These are phyloP conservation scores for Novymonas esmeraldas DNA, from an alignment of 208 protist species.

Conservation along the genomic window DNA sequence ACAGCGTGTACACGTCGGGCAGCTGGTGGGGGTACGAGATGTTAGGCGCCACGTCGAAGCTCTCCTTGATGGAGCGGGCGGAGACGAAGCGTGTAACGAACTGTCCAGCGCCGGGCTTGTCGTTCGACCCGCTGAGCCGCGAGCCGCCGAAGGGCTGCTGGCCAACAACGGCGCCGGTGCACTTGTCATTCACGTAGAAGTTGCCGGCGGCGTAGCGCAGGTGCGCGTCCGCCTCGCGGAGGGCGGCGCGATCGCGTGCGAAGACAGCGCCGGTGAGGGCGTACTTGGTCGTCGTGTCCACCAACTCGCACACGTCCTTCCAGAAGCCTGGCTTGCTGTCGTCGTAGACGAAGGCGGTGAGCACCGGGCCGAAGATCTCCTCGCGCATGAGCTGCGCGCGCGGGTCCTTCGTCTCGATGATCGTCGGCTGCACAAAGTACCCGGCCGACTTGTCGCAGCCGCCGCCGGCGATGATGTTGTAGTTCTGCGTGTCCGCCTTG, in stretches of 20 bases:
- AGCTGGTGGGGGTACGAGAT: constrained; percentile 94
- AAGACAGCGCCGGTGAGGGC: constrained; percentile 95
- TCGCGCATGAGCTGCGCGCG: constrained; percentile 90
- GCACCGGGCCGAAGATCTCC: constrained; percentile 98
- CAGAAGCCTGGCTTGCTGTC: constrained; percentile 86
- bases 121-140: constrained; percentile 95
- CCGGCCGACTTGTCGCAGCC: constrained; percentile 76
- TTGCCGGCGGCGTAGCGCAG: constrained; percentile 94
- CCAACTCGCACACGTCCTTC: constrained; percentile 82
- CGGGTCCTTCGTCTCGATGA: constrained; percentile 93
- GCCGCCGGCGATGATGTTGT: constrained; percentile 81
- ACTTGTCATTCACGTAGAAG: constrained; percentile 99
- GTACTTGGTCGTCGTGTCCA: constrained; percentile 92
- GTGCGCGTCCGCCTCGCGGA: constrained; percentile 61
- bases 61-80: constrained; percentile 96
- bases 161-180: constrained; percentile 97
- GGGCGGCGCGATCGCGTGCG: constrained; percentile 74
- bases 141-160: constrained; percentile 98
- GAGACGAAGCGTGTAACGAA: constrained; percentile 94
- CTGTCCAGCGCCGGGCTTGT: constrained; percentile 94
- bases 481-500: constrained; percentile 69
- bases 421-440: constrained; percentile 96
- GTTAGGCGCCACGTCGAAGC: constrained; percentile 80
- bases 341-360: constrained; percentile 96
- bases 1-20: constrained; percentile 73